Conservation (phyloP, 768 basidiomycete species). For the Mycena filopes region DNA sequence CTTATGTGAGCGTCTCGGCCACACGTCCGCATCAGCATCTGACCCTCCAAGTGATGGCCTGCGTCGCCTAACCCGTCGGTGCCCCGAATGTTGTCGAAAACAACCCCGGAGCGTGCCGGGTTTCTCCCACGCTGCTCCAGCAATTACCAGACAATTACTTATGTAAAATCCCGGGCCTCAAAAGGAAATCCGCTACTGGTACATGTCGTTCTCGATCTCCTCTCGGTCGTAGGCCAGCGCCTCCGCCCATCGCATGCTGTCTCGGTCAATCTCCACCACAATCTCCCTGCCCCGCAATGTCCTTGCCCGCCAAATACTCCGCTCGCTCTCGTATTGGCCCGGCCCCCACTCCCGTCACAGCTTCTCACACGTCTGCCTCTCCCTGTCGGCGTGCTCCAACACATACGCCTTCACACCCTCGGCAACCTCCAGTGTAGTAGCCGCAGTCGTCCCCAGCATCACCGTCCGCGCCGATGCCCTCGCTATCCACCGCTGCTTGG, state of each 20-base stretch:
- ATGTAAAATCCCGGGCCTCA: no score
- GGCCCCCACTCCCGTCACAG: not conserved
- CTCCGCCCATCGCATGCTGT: not conserved
- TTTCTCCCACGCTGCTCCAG: no score
- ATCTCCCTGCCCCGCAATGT: not conserved
- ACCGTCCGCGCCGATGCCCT: not conserved
- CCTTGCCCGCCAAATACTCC: no score
- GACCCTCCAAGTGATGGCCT: no score
- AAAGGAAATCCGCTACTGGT: not conserved
- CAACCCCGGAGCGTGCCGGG: no score
- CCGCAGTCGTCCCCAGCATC: not conserved
- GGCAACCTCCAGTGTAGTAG: not conserved
- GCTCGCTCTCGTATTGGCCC: no score
- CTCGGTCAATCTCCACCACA: not conserved
- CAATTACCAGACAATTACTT: no score
- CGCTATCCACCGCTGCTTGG: not conserved
- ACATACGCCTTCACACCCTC: not conserved
- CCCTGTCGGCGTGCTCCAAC: not conserved
- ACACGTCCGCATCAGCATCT: no score
- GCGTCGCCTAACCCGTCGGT: no score
- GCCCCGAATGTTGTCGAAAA: no score
- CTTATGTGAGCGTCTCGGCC: no score
- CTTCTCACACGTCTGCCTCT: not conserved
- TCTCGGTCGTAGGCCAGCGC: not conserved
- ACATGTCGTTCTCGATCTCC: not conserved